Base-by-base conservation (phyloP, 2,329 filamentous ascomycete genomes). In the Cryphonectria carpinicola region DNA sequence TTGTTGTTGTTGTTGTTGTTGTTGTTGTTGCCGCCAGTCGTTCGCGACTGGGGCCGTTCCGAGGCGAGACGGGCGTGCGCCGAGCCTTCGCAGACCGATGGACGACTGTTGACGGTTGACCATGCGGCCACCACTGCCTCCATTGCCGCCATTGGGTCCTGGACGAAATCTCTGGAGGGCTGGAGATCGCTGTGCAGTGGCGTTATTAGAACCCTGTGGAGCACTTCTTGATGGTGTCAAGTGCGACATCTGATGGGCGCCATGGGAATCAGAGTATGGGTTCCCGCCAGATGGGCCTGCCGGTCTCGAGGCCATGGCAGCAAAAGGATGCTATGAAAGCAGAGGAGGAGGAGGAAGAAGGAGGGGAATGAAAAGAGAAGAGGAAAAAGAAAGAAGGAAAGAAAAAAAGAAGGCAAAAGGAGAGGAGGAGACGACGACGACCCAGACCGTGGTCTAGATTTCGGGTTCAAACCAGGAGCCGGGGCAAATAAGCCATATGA, bases 51-150 rank as follows among this genome's bases (percentile, higher is more conserved):
- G 65, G 13, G 61, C 43, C 22, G 52, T 39, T 14, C 66, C 65
- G 4, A 52, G 25, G 6, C 64, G 52, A 17, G 66, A 41, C 4
- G 67, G 49, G 4, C 37, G 65, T 13, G 62, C 56, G 7, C 67
- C 65, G n/a, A 73, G 61, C 22, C 72, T 69, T 41, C 67, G 62
- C 17, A 73, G 54, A 28, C 72, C 70, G 72, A 73, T 73, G 35
- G 70, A 71, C 35, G 72, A 73, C 52, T 68, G 72, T 28, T 70
- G 70, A 46, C 72, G 72, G 17, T 58, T 46, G 39, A 52, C 37
- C 13, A 61, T 8, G 19, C 37, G 22, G 35, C 22, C 39, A 22
- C 56, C 63, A 43, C 22, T 62, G 35, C 3, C 19, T 35, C 28
- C 56, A n/a, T 43, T 37, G 32, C 32, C 39, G 19, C 62, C 66